Evolutionary conservation across 2,329 filamentous ascomycete genomes (phyloP), one percentile per base, ranked within the genome.

Genomic region (Cladorrhinum sp.): DNA sequence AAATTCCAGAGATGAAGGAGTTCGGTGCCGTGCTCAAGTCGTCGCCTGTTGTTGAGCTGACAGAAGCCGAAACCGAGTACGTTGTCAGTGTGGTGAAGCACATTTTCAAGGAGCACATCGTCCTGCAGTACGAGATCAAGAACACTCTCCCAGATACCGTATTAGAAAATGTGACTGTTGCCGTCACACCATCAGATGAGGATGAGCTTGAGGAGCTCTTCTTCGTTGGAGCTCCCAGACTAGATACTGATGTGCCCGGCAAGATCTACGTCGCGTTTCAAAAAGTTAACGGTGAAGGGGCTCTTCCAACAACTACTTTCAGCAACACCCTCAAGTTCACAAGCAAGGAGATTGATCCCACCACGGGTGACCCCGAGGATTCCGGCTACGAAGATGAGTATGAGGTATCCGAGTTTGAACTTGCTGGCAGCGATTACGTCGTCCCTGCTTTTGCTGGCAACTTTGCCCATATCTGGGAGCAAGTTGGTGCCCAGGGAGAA

Each of bases 361-460:
- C 90, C 24, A 96, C 91, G n/a, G 86, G 87, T 66, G 92, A 97
- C 76, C 91, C 94, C 0, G 95, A 99, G 75, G 92, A 96, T 16
- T 83, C 79, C 52, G 95, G 95, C 51, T 98, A 98, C 74, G 94
- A 98, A 57, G 95, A 99, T 71, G 95, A 99, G 78, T 99, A 99
- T 73, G 91, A 97, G 77, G 90, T 98, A 62, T 92, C 95, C 64
- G 92, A 97, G 73, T 86, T 98, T 63, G 93, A 97, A 64, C 85
- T 99, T 63, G 84, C 86, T 18, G 95, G 94, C 61, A 92, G 92
- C 67, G 95, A 99, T 75, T 99, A 97, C 76, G 87, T 99, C 64
- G 84, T 96, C 53, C 95, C 95, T 20, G 89, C 92, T 1, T 99
- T 96, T 75, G 93, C 93, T 18, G 90, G 93, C 73, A 96, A 92